These are phyloP conservation scores for Arthrobotrys conoides DNA, from an alignment of 2,329 filamentous ascomycete genomes.

Conservation along the genomic window DNA sequence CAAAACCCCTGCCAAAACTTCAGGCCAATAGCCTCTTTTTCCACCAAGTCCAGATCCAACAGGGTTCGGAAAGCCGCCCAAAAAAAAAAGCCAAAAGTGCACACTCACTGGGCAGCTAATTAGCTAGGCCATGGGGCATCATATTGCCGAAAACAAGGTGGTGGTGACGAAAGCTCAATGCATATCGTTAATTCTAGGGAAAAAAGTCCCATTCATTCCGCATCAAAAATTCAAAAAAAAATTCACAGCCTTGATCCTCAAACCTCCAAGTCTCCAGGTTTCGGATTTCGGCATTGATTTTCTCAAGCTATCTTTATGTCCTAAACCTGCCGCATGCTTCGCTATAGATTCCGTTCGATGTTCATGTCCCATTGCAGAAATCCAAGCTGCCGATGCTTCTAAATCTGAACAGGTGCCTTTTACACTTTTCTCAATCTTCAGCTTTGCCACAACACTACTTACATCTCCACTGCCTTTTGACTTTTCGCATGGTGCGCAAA, in stretches of 20 bases:
- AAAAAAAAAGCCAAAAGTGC: constrained; percentile 34
- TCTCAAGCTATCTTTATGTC: neutral
- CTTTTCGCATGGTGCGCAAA: neutral
- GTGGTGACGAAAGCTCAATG: neutral
- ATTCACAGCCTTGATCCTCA: neutral
- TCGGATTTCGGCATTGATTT: constrained; percentile 11
- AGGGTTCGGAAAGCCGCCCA: constrained; percentile 24
- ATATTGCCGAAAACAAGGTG: constrained; percentile 20
- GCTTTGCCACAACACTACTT: constrained; percentile 22
- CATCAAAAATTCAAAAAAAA: neutral
- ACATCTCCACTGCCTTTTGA: constrained; percentile 7
- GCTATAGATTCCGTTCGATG: neutral
- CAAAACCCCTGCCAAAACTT: constrained; percentile 37
- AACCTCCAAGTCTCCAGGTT: neutral
- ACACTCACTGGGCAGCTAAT: neutral
- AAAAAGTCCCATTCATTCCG: too few relatives aligned
- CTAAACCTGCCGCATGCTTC: neutral
- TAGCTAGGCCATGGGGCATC: neutral
- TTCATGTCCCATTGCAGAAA: neutral
- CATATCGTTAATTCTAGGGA: too few relatives aligned
- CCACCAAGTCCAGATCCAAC: neutral
- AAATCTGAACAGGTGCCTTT: neutral
- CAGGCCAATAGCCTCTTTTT: constrained; percentile 26
- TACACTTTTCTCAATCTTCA: neutral
- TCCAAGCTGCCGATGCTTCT: neutral